Evolutionary conservation across 1,284 basidiomycete genomes (phyloP), one percentile per base, ranked within the genome.

Genomic region (Leccinum griseonigrum): DNA sequence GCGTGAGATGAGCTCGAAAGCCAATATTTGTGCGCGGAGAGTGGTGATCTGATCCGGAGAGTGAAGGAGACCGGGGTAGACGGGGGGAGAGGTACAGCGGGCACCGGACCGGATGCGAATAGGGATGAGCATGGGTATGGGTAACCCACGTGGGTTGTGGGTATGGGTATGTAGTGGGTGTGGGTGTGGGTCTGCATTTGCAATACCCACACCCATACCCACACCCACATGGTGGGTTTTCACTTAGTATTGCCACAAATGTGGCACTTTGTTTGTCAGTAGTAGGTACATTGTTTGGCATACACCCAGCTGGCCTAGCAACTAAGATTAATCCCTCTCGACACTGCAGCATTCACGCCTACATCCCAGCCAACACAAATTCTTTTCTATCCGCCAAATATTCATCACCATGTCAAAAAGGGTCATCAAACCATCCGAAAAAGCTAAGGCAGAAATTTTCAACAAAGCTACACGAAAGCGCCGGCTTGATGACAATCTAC

Each of bases 1-100:
- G 29, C 89, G 86, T 28, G 83, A 83, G 64, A 98, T 84, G 63
- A 91, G 85, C 72, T 94, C 94, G 80, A 91, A 97, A 0, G 96
- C 94, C 62, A 90, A 85, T 53, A 98, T 94, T 73, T 99, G 97
- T 0, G 91, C 86, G 58, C 92, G 87, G 46, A 98, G 85, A 28
- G 92, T 88, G 52, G 84, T 85, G 59, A 97, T 90, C 73, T 97
- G 96, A 59, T 92, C 91, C 1, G 79, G 22, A 26, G 80, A 2
- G 91, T 91, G 76, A 98, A 94, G 3, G 89, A 87, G n/a, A 91
- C 83, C 31, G 89, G 88, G 0, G 85, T 86, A 53, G 83, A 72
- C 59, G 69, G 46, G 67, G 79, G 66, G 65, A 74, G 61, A 16
- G 71, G 73, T 1, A 60, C 60, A 26, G 64, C 2, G 36, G 68